phyloP scores from a whole-genome alignment of 2,329 filamentous ascomycete species.

The Neodidymelliopsis sp. region DNA sequence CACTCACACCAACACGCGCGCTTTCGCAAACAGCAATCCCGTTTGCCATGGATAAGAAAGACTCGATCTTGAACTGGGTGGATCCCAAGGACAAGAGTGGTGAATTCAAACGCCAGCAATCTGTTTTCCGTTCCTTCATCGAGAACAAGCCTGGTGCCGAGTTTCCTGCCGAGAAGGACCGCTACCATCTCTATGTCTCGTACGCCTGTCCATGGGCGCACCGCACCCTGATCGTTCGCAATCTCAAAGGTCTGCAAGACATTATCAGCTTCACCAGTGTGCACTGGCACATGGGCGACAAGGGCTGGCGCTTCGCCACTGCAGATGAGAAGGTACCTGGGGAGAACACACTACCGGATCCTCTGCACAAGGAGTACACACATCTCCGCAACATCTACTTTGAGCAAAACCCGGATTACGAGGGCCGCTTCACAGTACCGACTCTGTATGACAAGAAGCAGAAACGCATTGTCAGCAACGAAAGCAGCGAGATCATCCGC shows the following conservation, averaged over 20 bases:
- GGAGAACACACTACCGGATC: constrained; percentile 65
- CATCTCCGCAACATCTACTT: constrained; percentile 84
- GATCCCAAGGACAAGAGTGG: constrained; percentile 77
- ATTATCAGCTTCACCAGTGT: constrained; percentile 82
- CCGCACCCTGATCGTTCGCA: constrained; percentile 83
- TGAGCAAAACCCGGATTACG: constrained; percentile 72
- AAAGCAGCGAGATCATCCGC: constrained; percentile 89
- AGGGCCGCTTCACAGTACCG: constrained; percentile 85
- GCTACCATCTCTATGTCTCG: constrained; percentile 94
- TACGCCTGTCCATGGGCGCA: constrained; percentile 97
- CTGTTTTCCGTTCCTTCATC: constrained; percentile 82
- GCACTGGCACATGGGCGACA: constrained; percentile 85
- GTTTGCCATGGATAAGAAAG: constrained; percentile 34
- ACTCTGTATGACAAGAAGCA: constrained; percentile 82
- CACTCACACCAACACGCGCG: constrained; percentile 13
- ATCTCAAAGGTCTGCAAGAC: constrained; percentile 91
- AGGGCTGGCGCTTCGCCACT: constrained; percentile 84
- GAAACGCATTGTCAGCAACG: constrained; percentile 85
- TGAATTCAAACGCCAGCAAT: constrained; percentile 90
- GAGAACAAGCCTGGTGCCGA: constrained; percentile 73
- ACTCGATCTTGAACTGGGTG: constrained; percentile 82
- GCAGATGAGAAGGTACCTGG: constrained; percentile 66
- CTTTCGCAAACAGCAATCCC: constrained; percentile 21
- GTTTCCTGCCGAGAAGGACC: constrained; percentile 84
- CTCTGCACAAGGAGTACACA: constrained; percentile 72